phyloP scores from a whole-genome alignment of 306 rosid species.

The Hippophae rhamnoides region DNA sequence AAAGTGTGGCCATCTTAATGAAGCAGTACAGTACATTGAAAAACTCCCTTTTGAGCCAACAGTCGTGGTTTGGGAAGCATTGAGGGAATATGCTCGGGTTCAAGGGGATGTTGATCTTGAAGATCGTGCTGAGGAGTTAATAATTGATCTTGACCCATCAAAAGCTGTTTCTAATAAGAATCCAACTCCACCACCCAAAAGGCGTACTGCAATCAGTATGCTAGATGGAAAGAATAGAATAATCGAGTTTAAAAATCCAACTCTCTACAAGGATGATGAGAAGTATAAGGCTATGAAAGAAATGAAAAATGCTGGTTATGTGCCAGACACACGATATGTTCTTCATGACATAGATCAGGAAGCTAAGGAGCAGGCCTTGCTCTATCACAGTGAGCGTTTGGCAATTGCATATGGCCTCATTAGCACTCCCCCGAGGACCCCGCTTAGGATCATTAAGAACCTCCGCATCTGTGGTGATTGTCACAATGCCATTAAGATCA shows the following conservation, averaged over 20 bases:
- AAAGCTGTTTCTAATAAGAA: conserved; percentile 45
- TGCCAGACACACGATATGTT: conserved; percentile 78
- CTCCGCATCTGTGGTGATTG: conserved; percentile 80
- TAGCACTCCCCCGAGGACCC: conserved; percentile 71
- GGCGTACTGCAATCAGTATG: conserved; percentile 53
- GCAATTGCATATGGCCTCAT: conserved; percentile 86
- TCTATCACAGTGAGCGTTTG: conserved; percentile 71
- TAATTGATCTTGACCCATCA: conserved; percentile 53
- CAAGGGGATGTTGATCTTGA: conserved; percentile 83
- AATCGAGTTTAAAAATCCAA: conserved; percentile 54
- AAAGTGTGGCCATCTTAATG: conserved; percentile 63
- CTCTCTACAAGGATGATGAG: conserved; percentile 75
- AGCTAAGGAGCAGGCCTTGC: conserved; percentile 88
- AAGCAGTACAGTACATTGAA: conserved; percentile 56
- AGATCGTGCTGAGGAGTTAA: conserved; percentile 61
- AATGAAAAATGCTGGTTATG: conserved; percentile 61
- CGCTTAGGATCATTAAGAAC: conserved; percentile 82
- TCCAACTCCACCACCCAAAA: conserved; percentile 70
- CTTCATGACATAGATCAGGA: conserved; percentile 91
- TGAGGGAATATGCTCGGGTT: conserved; percentile 52
- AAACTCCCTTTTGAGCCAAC: conserved; percentile 57
- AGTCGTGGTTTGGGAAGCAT: conserved; percentile 45
- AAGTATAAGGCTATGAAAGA: conserved; percentile 53
- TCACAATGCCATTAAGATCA: conserved; percentile 86
- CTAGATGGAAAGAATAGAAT: conserved; percentile 67